phyloP scores from a whole-genome alignment of 352 stramenopile genomes.

The Pythium phragmiticola region DNA sequence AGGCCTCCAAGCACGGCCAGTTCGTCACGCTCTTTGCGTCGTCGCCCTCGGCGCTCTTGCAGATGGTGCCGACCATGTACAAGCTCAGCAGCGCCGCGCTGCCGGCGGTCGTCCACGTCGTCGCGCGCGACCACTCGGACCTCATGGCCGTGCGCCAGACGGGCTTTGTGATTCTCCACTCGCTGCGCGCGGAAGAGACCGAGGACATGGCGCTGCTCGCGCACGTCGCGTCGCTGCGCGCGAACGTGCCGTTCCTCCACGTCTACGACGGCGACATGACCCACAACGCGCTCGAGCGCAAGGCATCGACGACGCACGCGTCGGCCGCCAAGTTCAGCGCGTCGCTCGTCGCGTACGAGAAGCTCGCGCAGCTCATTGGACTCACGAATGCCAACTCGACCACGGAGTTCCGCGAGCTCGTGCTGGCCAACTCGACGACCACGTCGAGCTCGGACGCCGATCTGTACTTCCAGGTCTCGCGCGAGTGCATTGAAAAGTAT shows the following conservation, averaged over 20 bases:
- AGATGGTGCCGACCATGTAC: constrained; percentile 95
- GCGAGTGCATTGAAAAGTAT: constrained; percentile 86
- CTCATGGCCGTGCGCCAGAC: constrained; percentile 91
- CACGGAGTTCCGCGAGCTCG: constrained; percentile 59
- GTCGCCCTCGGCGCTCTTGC: constrained; percentile 79
- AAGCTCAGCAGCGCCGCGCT: constrained; percentile 89
- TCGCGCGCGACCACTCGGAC: constrained; percentile 90
- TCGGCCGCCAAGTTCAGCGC: constrained; percentile 60
- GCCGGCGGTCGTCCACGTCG: constrained; percentile 89
- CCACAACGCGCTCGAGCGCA: constrained; percentile 77
- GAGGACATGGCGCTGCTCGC: constrained; percentile 91
- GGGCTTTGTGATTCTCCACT: constrained; percentile 89
- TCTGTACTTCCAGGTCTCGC: constrained; percentile 92
- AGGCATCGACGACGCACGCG: constrained; percentile 27
- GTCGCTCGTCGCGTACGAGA: constrained; percentile 68
- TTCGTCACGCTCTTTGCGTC: constrained; percentile 91
- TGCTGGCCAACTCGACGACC: constrained; percentile 47
- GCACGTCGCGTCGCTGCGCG: constrained; percentile 89
- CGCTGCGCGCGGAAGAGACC: constrained; percentile 83
- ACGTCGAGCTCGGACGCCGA: constrained; percentile 64
- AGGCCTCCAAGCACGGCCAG: constrained; percentile 63
- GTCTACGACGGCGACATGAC: constrained; percentile 93
- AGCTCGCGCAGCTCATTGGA: constrained; percentile 64
- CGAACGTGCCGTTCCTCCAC: constrained; percentile 90
- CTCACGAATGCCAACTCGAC: constrained; percentile 44